Conservation (phyloP, 1,284 basidiomycete species). For the Trametes polyzona region DNA sequence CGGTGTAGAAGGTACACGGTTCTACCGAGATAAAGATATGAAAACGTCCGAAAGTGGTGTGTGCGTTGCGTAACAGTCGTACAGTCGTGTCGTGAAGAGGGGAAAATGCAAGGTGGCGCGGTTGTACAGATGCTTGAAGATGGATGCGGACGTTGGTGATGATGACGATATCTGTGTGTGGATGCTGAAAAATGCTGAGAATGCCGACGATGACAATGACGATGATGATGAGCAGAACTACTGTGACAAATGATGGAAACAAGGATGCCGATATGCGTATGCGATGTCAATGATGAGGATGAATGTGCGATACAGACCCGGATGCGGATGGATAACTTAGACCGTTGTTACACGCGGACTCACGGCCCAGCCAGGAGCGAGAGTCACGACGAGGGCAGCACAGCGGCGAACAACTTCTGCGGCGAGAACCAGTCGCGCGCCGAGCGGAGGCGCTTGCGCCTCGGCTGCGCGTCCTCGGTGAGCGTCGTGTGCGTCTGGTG, state of each 20-base stretch:
- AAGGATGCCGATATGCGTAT: too few species aligned
- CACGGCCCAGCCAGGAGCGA: constrained; percentile 14
- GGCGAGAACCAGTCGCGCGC: constrained; percentile 64
- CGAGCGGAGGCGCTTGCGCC: constrained; percentile 49
- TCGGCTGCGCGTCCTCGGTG: constrained; percentile 38
- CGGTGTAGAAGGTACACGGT: constrained; percentile 29
- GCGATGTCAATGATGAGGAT: constrained; percentile 12
- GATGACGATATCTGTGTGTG: neutral
- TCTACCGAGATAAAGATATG: constrained; percentile 42
- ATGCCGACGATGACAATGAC: neutral
- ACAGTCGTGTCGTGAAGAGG: constrained; percentile 1
- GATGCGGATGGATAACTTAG: constrained; percentile 24
- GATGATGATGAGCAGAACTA: neutral
- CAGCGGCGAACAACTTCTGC: constrained; percentile 53
- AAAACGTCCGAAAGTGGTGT: constrained; percentile 19
- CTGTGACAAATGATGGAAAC: too few species aligned
- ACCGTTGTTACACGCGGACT: neutral
- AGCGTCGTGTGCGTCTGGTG: constrained; percentile 27
- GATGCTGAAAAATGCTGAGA: too few species aligned
- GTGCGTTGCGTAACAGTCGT: neutral
- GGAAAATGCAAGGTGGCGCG: constrained; percentile 1
- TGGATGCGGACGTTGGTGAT: neutral
- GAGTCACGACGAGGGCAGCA: constrained; percentile 42
- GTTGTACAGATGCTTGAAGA: constrained; percentile 13
- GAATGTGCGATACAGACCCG: constrained; percentile 13